These are phyloP conservation scores for Keithomyces neogunnii DNA, from an alignment of 2,329 filamentous ascomycete species.

Conservation along the genomic window DNA sequence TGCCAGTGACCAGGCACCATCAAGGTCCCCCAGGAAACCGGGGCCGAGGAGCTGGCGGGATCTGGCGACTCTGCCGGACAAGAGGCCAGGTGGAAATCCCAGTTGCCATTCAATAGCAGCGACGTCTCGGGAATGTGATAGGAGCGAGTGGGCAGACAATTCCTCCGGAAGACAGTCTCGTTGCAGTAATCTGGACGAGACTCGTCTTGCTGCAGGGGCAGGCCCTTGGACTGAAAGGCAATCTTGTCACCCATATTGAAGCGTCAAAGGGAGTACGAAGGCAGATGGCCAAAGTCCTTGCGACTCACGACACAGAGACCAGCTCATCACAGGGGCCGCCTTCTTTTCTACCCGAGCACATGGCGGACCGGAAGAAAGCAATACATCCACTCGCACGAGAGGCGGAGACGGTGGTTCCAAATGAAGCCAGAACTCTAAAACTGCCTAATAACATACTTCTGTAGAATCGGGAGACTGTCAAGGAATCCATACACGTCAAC, in stretches of 20 bases:
- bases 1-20: conserved; percentile 60
- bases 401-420: neutral
- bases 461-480: too few species aligned
- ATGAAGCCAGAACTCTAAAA: neutral
- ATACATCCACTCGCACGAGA: neutral
- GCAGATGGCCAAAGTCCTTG: neutral
- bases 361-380: neutral
- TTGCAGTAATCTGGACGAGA: conserved; percentile 39
- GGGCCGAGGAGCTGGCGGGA: conserved; percentile 14
- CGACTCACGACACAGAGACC: too few species aligned
- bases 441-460: too few species aligned
- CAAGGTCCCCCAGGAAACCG: conserved; percentile 30
- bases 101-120: conserved; percentile 44
- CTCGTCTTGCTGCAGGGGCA: conserved; percentile 24
- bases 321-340: neutral
- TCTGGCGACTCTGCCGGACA: conserved; percentile 38
- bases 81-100: conserved; percentile 45
- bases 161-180: conserved; percentile 42
- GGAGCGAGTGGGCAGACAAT: conserved; percentile 41
- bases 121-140: conserved; percentile 44
- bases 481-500: neutral
- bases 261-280: neutral
- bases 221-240: conserved; percentile 11
- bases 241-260: neutral
- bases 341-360: conserved; percentile 2